These are phyloP conservation scores for Aspergillus tubingensis DNA, from an alignment of 2,329 filamentous ascomycete genomes.

Conservation along the genomic window DNA sequence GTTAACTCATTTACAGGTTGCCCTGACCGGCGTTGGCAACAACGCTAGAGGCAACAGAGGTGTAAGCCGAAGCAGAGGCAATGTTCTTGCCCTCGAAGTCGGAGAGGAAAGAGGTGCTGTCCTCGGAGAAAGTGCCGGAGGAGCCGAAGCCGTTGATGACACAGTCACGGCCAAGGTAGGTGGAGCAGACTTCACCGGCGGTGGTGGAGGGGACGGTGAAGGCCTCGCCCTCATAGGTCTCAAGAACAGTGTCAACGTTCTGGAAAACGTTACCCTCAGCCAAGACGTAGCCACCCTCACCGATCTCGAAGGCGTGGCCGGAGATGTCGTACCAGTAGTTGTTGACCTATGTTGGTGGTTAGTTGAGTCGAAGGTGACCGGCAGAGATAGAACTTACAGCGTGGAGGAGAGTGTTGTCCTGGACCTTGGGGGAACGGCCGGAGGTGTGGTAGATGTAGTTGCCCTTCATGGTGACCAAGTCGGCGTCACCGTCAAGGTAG, in stretches of 20 bases:
- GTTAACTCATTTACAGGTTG: slow-evolving; percentile 34
- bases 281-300: slow-evolving; percentile 49
- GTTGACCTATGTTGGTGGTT: slow-evolving; percentile 41
- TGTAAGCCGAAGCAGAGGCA: slow-evolving; percentile 46
- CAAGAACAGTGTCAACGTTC: slow-evolving; percentile 47
- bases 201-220: slow-evolving; percentile 39
- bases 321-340: slow-evolving; percentile 61
- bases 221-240: slow-evolving; percentile 41
- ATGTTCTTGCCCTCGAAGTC: slow-evolving; percentile 58
- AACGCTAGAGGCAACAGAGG: slow-evolving; percentile 41
- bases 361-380: too few relatives aligned
- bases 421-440: slow-evolving; percentile 55
- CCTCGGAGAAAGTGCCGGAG: slow-evolving; percentile 37
- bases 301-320: slow-evolving; percentile 61
- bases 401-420: slow-evolving; percentile 59
- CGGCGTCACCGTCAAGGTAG: slow-evolving; percentile 58
- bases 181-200: slow-evolving; percentile 46
- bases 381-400: slow-evolving; percentile 33
- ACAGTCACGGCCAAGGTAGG: slow-evolving; percentile 54
- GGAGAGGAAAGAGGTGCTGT: slow-evolving; percentile 52
- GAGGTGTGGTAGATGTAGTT: slow-evolving; percentile 64
- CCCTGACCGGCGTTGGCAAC: slow-evolving; percentile 51
- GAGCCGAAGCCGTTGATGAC: slow-evolving; percentile 52
- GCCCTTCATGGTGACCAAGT: slow-evolving; percentile 60
- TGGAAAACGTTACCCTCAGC: slow-evolving; percentile 63